Percentiles rank a stretch among this genome's conserved stretches.
Conservation (phyloP, 768 basidiomycete species). For the Kwoniella heveanensis region DNA sequence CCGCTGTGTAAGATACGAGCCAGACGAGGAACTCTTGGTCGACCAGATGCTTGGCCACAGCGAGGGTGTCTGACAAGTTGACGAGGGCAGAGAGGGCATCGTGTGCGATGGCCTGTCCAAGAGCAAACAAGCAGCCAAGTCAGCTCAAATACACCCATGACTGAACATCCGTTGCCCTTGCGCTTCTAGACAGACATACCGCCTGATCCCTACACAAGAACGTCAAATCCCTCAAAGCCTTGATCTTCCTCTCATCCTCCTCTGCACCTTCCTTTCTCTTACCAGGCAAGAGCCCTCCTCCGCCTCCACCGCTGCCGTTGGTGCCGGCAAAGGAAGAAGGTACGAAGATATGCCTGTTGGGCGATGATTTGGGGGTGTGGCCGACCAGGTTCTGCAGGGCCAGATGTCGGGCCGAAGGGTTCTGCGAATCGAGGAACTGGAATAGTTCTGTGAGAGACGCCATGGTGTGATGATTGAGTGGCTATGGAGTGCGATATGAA, state of each 20-base stretch:
- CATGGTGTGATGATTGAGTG: constrained; percentile 38
- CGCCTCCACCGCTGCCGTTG: constrained; percentile 4
- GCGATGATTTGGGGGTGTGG: constrained; percentile 72
- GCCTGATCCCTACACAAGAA: constrained; percentile 84
- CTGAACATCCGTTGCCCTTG: too few relatives aligned
- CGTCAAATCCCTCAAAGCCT: constrained; percentile 72
- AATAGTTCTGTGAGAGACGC: constrained; percentile 65
- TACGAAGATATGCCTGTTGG: constrained; percentile 75
- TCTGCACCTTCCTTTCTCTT: constrained; percentile 39
- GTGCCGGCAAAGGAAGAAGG: constrained; percentile 53
- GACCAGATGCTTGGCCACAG: constrained; percentile 67
- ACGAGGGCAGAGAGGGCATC: constrained; percentile 92
- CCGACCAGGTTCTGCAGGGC: constrained; percentile 80
- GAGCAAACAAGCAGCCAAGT: neutral
- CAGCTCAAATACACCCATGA: neutral
- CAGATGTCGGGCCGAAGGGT: constrained; percentile 82
- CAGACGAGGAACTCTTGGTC: constrained; percentile 76
- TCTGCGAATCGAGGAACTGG: constrained; percentile 79
- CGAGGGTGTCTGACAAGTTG: constrained; percentile 83
- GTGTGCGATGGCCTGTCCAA: constrained; percentile 75
- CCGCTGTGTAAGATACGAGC: constrained; percentile 84
- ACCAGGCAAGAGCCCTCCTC: constrained; percentile 26
- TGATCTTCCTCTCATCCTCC: constrained; percentile 63
- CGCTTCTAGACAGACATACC: constrained; percentile 58
- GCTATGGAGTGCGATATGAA: too few relatives aligned